Percentiles rank a stretch among this genome's conserved stretches.
Evolutionary conservation across 768 basidiomycete species (phyloP).

Genomic region (Pleurotus citrinopileatus): DNA sequence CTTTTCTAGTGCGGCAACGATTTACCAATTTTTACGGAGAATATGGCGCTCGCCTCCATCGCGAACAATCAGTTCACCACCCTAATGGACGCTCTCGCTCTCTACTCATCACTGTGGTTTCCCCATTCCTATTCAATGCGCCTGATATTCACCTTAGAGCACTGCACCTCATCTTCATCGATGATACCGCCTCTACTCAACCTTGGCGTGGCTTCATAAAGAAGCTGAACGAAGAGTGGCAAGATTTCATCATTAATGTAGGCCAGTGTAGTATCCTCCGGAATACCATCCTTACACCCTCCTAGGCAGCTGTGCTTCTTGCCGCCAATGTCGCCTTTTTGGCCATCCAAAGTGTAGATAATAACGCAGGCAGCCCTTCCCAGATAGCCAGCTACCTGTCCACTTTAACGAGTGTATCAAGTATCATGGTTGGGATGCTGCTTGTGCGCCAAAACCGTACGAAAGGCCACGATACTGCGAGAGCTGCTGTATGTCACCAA

Average conservation of each 20-base stretch:
- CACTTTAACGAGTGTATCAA: slow-evolving; percentile 35
- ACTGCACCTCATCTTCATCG: slow-evolving; percentile 47
- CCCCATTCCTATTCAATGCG: slow-evolving; percentile 41
- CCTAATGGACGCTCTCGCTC: slow-evolving; percentile 17
- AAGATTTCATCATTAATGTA: slow-evolving; percentile 42
- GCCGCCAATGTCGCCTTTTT: slow-evolving; percentile 49
- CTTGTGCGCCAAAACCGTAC: slow-evolving; percentile 40
- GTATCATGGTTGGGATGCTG: slow-evolving; percentile 39
- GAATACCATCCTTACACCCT: background rate
- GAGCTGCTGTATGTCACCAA: slow-evolving; percentile 28
- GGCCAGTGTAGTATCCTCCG: slow-evolving; percentile 12
- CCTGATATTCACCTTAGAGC: slow-evolving; percentile 39
- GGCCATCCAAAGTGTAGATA: slow-evolving; percentile 38
- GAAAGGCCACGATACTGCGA: slow-evolving; percentile 24
- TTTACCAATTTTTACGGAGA: slow-evolving; percentile 44
- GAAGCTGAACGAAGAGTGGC: slow-evolving; percentile 36
- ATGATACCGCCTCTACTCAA: slow-evolving; percentile 32
- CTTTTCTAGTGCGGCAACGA: slow-evolving; percentile 24
- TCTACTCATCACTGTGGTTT: slow-evolving; percentile 28
- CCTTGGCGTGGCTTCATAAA: slow-evolving; percentile 39
- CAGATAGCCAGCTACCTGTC: slow-evolving; percentile 45
- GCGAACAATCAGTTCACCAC: slow-evolving; percentile 23
- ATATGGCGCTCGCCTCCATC: slow-evolving; percentile 36
- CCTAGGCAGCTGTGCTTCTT: slow-evolving; percentile 48
- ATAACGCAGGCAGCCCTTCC: slow-evolving; percentile 15